Conservation (phyloP, 306 rosid species). For the Glycine latifolia region DNA sequence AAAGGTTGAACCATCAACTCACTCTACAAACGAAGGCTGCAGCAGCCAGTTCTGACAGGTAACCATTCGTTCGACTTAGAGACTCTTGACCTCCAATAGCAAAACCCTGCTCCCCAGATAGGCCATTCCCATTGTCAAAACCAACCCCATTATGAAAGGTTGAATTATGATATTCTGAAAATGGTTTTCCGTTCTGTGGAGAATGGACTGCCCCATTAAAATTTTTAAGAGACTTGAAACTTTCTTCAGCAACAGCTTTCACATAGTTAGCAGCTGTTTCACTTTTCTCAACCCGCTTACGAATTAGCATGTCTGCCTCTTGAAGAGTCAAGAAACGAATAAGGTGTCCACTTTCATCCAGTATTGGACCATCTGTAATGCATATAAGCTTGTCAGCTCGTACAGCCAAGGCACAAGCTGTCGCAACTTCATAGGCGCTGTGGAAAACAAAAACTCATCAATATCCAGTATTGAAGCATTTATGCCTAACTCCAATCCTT, state of each 20-base stretch:
- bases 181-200: constrained; percentile 53
- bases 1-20: constrained; percentile 37
- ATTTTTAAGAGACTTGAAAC: constrained; percentile 42
- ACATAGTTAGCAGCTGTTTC: constrained; percentile 85
- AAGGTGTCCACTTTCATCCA: constrained; percentile 71
- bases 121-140: constrained; percentile 71
- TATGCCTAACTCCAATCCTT: constrained; percentile 9
- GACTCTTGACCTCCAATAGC: constrained; percentile 78
- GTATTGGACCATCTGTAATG: constrained; percentile 79
- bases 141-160: constrained; percentile 77
- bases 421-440: constrained; percentile 87
- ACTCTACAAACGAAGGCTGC: constrained; percentile 92
- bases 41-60: constrained; percentile 90
- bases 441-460: constrained; percentile 41
- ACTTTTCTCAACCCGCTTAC: constrained; percentile 73
- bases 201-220: constrained; percentile 39
- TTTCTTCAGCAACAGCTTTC: constrained; percentile 66
- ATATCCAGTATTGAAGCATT: constrained; percentile 15
- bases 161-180: constrained; percentile 41
- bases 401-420: constrained; percentile 82
- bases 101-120: constrained; percentile 75
- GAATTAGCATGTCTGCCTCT: constrained; percentile 80
- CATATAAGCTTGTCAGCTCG: constrained; percentile 85
- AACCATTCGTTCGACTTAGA: constrained; percentile 68
- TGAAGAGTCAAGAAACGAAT: constrained; percentile 73